Conservation (phyloP, 2,329 filamentous ascomycete genomes). For the Fusarium anguioides region DNA sequence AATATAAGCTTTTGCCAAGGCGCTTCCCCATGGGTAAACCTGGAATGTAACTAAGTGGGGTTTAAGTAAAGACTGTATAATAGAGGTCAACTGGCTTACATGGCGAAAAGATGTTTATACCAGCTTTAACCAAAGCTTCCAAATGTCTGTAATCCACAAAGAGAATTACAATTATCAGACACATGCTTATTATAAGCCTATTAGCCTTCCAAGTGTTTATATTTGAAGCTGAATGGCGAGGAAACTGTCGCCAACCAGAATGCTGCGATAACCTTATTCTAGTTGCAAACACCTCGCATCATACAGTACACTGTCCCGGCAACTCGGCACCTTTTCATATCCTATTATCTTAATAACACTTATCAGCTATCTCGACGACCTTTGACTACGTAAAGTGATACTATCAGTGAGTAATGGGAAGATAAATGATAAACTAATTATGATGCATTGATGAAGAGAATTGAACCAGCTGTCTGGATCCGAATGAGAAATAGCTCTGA, state of each 20-base stretch:
- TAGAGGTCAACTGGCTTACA: too few relatives aligned
- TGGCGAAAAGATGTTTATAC: not conserved
- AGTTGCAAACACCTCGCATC: not conserved
- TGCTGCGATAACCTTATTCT: not conserved
- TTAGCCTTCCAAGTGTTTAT: not conserved
- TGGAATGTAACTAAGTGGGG: fast-evolving
- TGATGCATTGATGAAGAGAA: not conserved
- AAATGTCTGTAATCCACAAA: not conserved
- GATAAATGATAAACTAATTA: too few relatives aligned
- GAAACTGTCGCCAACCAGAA: not conserved
- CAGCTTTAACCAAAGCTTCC: not conserved
- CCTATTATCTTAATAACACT: not conserved
- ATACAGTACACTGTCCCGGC: not conserved
- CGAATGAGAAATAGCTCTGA: not conserved
- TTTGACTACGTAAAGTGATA: not conserved
- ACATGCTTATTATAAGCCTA: not conserved
- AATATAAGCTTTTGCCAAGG: not conserved
- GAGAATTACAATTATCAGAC: not conserved
- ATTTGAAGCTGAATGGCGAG: not conserved
- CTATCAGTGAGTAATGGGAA: not conserved
- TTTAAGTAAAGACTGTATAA: not conserved
- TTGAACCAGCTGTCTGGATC: too few relatives aligned
- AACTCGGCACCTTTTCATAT: not conserved
- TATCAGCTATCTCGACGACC: not conserved
- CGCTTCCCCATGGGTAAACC: not conserved